Evolutionary conservation across 2,329 filamentous ascomycete species (phyloP), one percentile per base, ranked within the genome.

Genomic region (Ascochyta lentis): DNA sequence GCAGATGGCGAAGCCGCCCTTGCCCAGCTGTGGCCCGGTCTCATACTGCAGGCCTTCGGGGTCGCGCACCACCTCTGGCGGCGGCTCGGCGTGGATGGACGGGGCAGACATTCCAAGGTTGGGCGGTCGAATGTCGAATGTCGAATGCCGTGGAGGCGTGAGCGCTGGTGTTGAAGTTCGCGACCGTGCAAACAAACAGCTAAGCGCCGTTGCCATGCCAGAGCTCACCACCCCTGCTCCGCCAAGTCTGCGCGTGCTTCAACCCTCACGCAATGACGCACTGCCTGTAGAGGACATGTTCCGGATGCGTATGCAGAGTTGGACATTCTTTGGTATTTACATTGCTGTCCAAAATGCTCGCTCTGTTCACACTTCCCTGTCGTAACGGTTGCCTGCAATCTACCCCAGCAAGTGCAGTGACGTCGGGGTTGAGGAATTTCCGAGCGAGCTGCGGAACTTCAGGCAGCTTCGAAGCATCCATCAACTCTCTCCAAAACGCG

Each of bases 1-100:
- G 78, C 90, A 93, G 59, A 93, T 89, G 62, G 90, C 90, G 70
- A 94, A 94, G 9, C 90, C 90, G 42, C 90, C 90, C 76, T 91
- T 93, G 24, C 90, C 90, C 54, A 94, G 81, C 70, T 91, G 81
- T 67, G 86, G 86, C 54, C 89, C 89, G 29, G 90, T 86, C 66
- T 89, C 85, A 79, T 93, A 94, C 44, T 87, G 82, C 50, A 88
- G 85, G 49, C 89, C 89, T 52, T 82, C 84, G 49, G 88, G 87
- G 73, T 92, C 89, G 50, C 81, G 79, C 69, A 89, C 89, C 42
- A 89, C 81, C 55, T 76, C 73, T 46, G 80, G 80, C 59, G 80
- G 80, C 38, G 80, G 76, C 56, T 81, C 80, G 54, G 80, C 80
- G 70, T 83, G 80, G 56, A 81, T 72, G 63, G 79, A 80, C 39